Conservation (phyloP, 495 filamentous ascomycete species). For the Glonium stellatum region DNA sequence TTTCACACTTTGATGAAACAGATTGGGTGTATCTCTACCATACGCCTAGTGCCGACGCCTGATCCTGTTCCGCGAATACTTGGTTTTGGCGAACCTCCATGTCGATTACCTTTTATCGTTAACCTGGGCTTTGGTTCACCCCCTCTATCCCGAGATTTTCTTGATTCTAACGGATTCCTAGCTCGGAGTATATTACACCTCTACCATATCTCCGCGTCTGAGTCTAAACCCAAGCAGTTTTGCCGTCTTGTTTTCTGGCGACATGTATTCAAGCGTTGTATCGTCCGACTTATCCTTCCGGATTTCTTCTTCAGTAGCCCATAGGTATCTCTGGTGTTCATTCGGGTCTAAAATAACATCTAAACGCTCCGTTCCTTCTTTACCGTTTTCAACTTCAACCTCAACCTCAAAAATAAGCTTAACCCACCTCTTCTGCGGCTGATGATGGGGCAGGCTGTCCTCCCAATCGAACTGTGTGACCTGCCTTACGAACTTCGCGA, state of each 20-base stretch:
- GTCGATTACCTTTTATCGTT: neutral
- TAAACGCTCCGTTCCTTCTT: neutral
- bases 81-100: neutral
- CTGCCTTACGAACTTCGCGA: slow-evolving; percentile 40
- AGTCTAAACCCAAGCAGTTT: slow-evolving; percentile 21
- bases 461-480: slow-evolving; percentile 36
- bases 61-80: neutral
- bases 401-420: slow-evolving; percentile 40
- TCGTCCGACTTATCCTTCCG: slow-evolving; percentile 13
- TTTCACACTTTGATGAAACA: neutral
- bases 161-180: neutral
- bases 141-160: neutral
- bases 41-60: neutral
- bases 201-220: neutral
- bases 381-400: slow-evolving; percentile 13
- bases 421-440: slow-evolving; percentile 22
- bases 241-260: slow-evolving; percentile 16
- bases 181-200: neutral
- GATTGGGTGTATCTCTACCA: neutral
- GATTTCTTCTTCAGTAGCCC: slow-evolving; percentile 33
- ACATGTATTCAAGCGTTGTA: slow-evolving; percentile 13
- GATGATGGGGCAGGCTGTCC: slow-evolving; percentile 4
- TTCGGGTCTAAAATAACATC: slow-evolving; percentile 24
- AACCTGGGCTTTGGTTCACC: neutral
- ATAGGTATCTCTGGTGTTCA: slow-evolving; percentile 36